Evolutionary conservation across 208 protist species (phyloP).

Genomic region (Blechomonas ayalai): DNA sequence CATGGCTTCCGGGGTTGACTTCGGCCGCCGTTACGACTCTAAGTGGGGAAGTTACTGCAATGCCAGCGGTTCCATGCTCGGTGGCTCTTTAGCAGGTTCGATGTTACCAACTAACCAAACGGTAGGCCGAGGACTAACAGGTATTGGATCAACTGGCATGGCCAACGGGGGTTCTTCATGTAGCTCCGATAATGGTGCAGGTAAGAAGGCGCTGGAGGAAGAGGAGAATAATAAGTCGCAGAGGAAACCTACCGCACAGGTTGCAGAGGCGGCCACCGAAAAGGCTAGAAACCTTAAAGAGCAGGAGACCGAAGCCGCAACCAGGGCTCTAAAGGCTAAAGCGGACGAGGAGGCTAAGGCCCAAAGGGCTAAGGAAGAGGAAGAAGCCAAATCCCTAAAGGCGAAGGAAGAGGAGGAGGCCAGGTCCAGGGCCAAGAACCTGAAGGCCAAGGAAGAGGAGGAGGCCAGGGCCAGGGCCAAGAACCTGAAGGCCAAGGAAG

Average conservation of each 20-base stretch:
- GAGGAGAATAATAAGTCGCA: too few relatives aligned
- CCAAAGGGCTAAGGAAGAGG: neutral
- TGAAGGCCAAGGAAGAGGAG: neutral
- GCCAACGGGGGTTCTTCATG: too few relatives aligned
- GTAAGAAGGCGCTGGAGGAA: too few relatives aligned
- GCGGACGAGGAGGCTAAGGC: neutral
- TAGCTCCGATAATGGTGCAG: too few relatives aligned
- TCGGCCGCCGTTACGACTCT: conserved; percentile 38
- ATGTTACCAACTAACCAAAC: too few relatives aligned
- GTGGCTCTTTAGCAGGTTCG: too few relatives aligned
- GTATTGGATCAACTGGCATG: too few relatives aligned
- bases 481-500: neutral
- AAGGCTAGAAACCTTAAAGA: too few relatives aligned
- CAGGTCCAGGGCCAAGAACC: neutral
- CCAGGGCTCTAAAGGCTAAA: neutral
- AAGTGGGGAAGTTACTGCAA: conserved; percentile 27
- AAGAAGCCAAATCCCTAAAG: conserved; percentile 6
- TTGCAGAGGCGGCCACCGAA: too few relatives aligned
- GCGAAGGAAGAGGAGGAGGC: neutral
- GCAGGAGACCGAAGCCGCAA: neutral
- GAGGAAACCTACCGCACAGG: too few relatives aligned
- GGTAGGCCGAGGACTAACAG: too few relatives aligned
- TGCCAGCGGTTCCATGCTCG: conserved; percentile 14
- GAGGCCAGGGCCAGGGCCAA: conserved; percentile 10
- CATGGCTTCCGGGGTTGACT: conserved; percentile 34